Base-by-base conservation (phyloP, 2,329 filamentous ascomycete genomes). In the Rhexocercosporidium sp. region DNA sequence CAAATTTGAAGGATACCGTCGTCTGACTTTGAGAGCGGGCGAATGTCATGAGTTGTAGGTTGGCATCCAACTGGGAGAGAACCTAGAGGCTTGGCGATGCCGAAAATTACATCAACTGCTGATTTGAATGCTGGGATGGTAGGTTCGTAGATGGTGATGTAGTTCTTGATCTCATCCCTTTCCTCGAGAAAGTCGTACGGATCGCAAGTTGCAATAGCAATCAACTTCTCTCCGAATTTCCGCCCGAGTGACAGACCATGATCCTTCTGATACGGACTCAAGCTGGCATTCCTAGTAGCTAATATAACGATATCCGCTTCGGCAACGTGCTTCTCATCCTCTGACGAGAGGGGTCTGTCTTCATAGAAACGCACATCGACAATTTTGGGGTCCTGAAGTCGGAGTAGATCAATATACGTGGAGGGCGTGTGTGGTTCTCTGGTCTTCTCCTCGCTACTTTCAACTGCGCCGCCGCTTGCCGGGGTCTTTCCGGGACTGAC, bases 141-240 rank as follows among this genome's bases (percentile, higher is more conserved):
- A 16, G 81, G 81, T 60, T 83, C 81, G 61, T 82, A 82, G 6
- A 79, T 82, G 6, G 79, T 72, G 39, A 83, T 76, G 59, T 82
- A 82, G 20, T 81, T 82, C 61, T 76, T 75, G 34, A 81, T 75
- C 1, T 68, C 57, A 1, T 68, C 54, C 18, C 66, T 65, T 11
- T 77, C 76, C 25, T 80, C 75, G 4, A 82, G 71, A 29, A 83
- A 81, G 66, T 83, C 81, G 64, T 82, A 82, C 1, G 81, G 81
- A 69, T 77, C 80, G 65, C 79, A 81, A 4, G 78, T 80, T 34
- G 80, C 81, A 68, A 83, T 74, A 12, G 76, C 72, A 53, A 82
- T 77, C 46, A 81, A 56, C 9, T 74, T 77, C 5, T 72, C 73
- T 29, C 74, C 70, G 16, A 70, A 57, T 41, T 73, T 74, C 8